Base-by-base conservation (phyloP, 2,329 filamentous ascomycete genomes). In the Sarocladium strictum region DNA sequence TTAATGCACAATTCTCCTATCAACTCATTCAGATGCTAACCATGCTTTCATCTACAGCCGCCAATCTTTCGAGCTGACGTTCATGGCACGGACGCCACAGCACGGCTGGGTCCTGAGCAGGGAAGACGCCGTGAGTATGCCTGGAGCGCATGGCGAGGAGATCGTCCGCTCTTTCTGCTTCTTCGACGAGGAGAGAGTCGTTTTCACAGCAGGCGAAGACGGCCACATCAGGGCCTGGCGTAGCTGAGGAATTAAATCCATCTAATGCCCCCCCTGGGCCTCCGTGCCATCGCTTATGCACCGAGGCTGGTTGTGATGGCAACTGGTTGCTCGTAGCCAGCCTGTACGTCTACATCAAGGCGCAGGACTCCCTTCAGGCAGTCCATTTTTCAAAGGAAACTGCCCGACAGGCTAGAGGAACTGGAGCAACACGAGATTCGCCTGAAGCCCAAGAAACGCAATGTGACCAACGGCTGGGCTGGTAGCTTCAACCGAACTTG, bases 101-200 rank as follows among this genome's bases (percentile, higher is more conserved):
- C 63, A 59, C 9, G 58, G 63, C n/a, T 87, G 84, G 84, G 66
- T 65, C 2, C 68, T 87, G 56, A 78, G 80, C 57, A 69, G 69
- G n/a, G 74, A 76, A 15, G 76, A 76, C 12, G 78, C 76, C 55
- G 83, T 87, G 24, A 76, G 75, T n/a, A 65, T 88, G 51, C 76
- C 76, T 0, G 83, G 83, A 0, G 84, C 79, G 3, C 85, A 88
- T 64, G 80, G 81, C 0, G 77, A 77, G 2, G 84, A 87, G 61
- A 76, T 87, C 60, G 79, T 87, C 40, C 74, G 83, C 38, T 76
- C 79, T 14, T 86, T 85, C 62, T 84, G 80, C 66, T 83, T 86
- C 64, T 76, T 83, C 56, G 83, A 86, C 57, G 74, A 82, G 60
- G 76, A 78, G 59, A 75, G 81, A 61, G 70, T 77, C 29, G 79